A percentile compares a stretch with the other conserved stretches of the same genome.
Evolutionary conservation across 2,329 filamentous ascomycete species (phyloP).

Genomic region (Xylaria sp.): DNA sequence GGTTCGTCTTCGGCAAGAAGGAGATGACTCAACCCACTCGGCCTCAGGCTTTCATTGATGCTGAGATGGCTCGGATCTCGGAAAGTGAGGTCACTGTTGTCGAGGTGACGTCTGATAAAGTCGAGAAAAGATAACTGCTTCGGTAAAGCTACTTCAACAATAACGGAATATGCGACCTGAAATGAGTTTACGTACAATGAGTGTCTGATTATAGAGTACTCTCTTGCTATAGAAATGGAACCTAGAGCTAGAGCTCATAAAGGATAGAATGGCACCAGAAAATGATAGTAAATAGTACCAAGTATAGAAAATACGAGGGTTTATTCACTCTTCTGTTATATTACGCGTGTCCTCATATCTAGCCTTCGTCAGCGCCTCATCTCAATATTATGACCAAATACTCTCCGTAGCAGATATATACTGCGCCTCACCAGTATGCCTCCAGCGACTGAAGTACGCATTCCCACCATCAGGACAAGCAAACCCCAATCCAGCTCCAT

Average conservation of each 20-base stretch:
- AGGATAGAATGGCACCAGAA: background rate
- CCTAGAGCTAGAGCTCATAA: background rate
- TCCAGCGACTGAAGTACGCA: conserved; percentile 48
- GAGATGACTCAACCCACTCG: conserved; percentile 52
- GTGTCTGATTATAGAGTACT: background rate
- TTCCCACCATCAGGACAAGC: conserved; percentile 47
- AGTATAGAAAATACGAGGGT: background rate
- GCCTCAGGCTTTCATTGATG: conserved; percentile 52
- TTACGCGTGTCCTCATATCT: background rate
- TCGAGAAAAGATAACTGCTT: conserved; percentile 5
- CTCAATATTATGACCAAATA: conserved; percentile 16
- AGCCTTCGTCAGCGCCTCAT: background rate
- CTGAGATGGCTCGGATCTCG: conserved; percentile 45
- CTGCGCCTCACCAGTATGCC: conserved; percentile 43
- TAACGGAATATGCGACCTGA: background rate
- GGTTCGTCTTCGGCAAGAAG: conserved; percentile 51
- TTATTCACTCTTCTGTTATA: background rate
- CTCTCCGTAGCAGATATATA: conserved; percentile 44
- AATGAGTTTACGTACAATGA: background rate
- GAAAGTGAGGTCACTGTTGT: conserved; percentile 30
- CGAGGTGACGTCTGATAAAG: conserved; percentile 23
- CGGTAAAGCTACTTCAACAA: background rate
- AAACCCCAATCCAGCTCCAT: conserved; percentile 47
- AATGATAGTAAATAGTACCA: background rate
- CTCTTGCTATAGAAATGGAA: background rate